Evolutionary conservation across 1,284 basidiomycete genomes (phyloP).

Genomic region (Cystobasidium sp.): DNA sequence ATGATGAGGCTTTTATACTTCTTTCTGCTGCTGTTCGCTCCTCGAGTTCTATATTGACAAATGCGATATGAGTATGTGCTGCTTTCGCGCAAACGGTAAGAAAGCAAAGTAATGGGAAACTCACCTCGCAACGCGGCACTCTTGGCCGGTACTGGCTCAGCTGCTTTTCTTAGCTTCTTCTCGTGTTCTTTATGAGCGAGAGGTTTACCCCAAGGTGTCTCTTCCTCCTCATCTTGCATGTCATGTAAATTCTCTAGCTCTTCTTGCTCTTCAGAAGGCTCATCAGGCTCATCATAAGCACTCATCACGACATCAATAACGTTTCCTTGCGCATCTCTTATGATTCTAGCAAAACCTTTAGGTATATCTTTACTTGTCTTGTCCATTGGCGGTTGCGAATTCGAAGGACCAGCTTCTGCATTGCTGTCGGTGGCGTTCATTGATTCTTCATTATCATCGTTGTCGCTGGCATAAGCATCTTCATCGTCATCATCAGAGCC

Average conservation of each 20-base stretch:
- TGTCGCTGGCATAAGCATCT: constrained; percentile 17
- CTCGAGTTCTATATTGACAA: constrained; percentile 23
- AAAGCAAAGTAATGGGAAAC: not conserved
- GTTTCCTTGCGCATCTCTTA: constrained; percentile 80
- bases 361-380: constrained; percentile 58
- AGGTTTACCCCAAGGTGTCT: constrained; percentile 43
- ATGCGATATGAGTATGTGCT: constrained; percentile 4
- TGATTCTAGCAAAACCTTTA: constrained; percentile 80
- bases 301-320: constrained; percentile 75
- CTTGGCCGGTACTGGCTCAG: constrained; percentile 28
- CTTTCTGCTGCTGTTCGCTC: not conserved
- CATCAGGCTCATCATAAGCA: constrained; percentile 57
- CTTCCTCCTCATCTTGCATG: constrained; percentile 38
- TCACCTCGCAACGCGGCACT: constrained; percentile 32
- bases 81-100: not conserved
- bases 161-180: constrained; percentile 3
- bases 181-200: constrained; percentile 18
- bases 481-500: constrained; percentile 58
- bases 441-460: constrained; percentile 36
- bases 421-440: constrained; percentile 32
- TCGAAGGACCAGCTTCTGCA: constrained; percentile 47
- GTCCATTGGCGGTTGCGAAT: constrained; percentile 35
- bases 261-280: constrained; percentile 52
- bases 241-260: constrained; percentile 45
- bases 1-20: constrained; percentile 12